Evolutionary conservation across 2,329 filamentous ascomycete genomes (phyloP), one percentile per base, ranked within the genome.

Genomic region (Knufia petricola): DNA sequence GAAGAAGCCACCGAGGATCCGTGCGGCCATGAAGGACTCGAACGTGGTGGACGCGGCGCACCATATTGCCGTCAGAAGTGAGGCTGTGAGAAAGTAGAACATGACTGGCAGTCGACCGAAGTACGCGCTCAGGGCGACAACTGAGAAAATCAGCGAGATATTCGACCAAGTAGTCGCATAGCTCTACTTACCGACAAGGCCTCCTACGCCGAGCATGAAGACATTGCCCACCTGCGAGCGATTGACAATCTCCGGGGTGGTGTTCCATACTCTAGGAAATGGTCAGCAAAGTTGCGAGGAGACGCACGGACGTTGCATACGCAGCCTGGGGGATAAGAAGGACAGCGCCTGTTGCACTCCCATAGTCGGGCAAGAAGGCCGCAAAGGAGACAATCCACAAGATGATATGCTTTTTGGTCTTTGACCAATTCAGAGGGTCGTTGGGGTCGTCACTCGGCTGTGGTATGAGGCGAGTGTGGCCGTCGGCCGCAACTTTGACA

Each of bases 381-480:
- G 61, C 60, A 19, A 59, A 60, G 1, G 64, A 64, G 15, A 71
- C 63, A 28, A 69, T 61, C 42, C 66, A 57, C 6, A 72, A 58
- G 21, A 66, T 62, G 17, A 62, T 6, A 41, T 63, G 58, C 49
- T 67, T 69, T 46, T 56, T 64, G 36, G 55, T 50, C 7, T 52
- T 48, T 3, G 57, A 60, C 65, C 62, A 69, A 46, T 66, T 70
- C 32, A 66, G 60, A 12, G 62, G 64, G 51, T 70, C 67, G 41
- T 65, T 57, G 1, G 65, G 63, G 26, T 66, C 63, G 40, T 64
- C 57, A 19, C 58, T 64, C 6, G 66, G 66, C 39, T 68, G 90
- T 4, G 90, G 90, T 4, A 94, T 84, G 28, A 95, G 78, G 58
- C 95, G 85, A 58, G 90, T 84, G 46, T 66, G 63, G 24, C 85